Percentiles rank a stretch among this genome's conserved stretches.
phyloP scores from a whole-genome alignment of 2,329 filamentous ascomycete genomes.

The Rhexocercosporidium sp. region DNA sequence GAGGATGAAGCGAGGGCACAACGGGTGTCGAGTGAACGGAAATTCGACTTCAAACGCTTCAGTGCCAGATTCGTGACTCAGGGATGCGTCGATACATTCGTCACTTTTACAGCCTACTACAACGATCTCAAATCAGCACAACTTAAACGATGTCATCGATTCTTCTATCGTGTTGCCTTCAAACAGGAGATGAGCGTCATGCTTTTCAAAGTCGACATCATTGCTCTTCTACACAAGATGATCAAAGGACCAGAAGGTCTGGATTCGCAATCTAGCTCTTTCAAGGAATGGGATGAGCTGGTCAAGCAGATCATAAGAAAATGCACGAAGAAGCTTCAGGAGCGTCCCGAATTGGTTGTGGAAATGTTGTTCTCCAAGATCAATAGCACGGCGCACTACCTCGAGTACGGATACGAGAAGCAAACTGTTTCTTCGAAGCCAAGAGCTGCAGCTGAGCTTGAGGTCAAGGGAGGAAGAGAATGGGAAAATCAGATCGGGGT shows the following conservation, averaged over 20 bases:
- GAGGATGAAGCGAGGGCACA: constrained; percentile 78
- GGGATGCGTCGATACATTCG: constrained; percentile 86
- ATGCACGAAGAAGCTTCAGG: constrained; percentile 82
- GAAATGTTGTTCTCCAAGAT: constrained; percentile 97
- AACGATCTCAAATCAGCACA: constrained; percentile 79
- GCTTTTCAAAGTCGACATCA: constrained; percentile 88
- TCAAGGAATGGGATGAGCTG: constrained; percentile 90
- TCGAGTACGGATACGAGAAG: constrained; percentile 89
- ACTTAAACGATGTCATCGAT: constrained; percentile 89
- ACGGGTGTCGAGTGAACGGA: constrained; percentile 77
- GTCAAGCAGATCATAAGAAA: constrained; percentile 82
- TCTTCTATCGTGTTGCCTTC: constrained; percentile 92
- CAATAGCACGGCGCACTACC: constrained; percentile 78
- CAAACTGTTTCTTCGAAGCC: constrained; percentile 70
- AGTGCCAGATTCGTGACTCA: constrained; percentile 81
- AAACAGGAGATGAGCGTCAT: constrained; percentile 91
- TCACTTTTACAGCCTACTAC: constrained; percentile 80
- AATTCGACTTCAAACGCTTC: constrained; percentile 92
- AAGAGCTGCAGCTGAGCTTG: constrained; percentile 78
- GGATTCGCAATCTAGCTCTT: constrained; percentile 68
- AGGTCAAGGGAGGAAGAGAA: constrained; percentile 76
- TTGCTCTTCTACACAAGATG: constrained; percentile 87
- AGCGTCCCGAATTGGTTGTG: constrained; percentile 83
- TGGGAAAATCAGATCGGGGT: constrained; percentile 72
- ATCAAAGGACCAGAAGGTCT: constrained; percentile 86